Evolutionary conservation across 2,329 filamentous ascomycete genomes (phyloP).

Genomic region (Talaromyces sp.): DNA sequence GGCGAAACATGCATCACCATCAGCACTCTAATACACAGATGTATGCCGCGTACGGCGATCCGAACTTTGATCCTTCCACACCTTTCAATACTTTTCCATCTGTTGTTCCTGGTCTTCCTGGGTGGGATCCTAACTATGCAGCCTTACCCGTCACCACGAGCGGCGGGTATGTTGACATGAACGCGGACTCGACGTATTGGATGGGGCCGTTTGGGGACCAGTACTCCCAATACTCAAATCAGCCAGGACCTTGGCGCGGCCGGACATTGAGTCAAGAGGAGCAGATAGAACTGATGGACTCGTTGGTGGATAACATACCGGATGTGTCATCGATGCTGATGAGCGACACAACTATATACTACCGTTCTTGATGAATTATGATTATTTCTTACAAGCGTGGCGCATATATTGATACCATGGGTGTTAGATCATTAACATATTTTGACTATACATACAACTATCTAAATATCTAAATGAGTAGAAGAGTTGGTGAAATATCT

Average conservation of each 20-base stretch:
- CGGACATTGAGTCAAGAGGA: constrained; percentile 74
- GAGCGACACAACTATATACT: constrained; percentile 16
- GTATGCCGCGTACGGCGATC: constrained; percentile 27
- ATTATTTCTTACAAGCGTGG: background rate
- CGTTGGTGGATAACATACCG: constrained; percentile 62
- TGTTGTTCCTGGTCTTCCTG: constrained; percentile 40
- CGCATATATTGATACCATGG: background rate
- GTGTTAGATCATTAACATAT: background rate
- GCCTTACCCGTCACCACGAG: constrained; percentile 38
- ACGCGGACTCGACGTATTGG: constrained; percentile 44
- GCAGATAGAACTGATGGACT: constrained; percentile 78
- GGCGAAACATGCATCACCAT: constrained; percentile 21
- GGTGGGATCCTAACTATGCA: constrained; percentile 44
- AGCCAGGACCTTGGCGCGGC: constrained; percentile 52
- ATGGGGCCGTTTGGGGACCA: constrained; percentile 46
- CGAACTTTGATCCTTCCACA: constrained; percentile 38
- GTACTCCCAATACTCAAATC: constrained; percentile 49
- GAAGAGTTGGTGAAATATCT: background rate
- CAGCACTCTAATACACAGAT: constrained; percentile 26
- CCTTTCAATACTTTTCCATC: constrained; percentile 43
- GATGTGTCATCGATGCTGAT: constrained; percentile 37
- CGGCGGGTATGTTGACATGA: constrained; percentile 36
- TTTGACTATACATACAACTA: background rate
- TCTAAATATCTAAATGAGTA: background rate
- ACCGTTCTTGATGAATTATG: constrained; percentile 17